Conservation (phyloP, 495 filamentous ascomycete species). For the Hyaloscypha variabilis region DNA sequence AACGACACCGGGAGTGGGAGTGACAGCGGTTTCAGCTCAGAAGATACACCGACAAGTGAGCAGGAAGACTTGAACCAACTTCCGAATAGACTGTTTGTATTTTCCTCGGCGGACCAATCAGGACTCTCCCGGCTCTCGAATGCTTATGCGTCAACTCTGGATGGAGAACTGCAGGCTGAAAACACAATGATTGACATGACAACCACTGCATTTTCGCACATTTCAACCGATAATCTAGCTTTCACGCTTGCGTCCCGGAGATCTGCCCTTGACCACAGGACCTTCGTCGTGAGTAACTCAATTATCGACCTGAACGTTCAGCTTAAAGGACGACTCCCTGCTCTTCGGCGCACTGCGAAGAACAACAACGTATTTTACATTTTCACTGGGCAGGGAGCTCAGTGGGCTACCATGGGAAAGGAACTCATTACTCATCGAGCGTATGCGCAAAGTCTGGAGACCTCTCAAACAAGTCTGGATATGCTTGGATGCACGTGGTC, state of each 20-base stretch:
- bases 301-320: background rate
- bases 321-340: conserved; percentile 4
- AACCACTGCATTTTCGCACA: too few relatives aligned
- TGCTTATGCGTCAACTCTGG: conserved; percentile 14
- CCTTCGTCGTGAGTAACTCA: background rate
- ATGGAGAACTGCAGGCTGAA: conserved; percentile 21
- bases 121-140: background rate
- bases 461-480: background rate
- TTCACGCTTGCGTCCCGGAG: conserved; percentile 15
- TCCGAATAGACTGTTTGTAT: conserved; percentile 17
- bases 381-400: conserved; percentile 35
- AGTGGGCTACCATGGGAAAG: conserved; percentile 61
- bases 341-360: conserved; percentile 1
- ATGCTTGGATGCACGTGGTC: background rate
- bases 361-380: conserved; percentile 21
- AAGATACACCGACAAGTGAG: conserved; percentile 28
- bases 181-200: background rate
- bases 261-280: background rate
- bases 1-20: too few relatives aligned
- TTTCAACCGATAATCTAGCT: conserved; percentile 9
- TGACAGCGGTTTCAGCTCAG: too few relatives aligned
- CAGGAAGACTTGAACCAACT: conserved; percentile 42
- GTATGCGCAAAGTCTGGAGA: background rate
- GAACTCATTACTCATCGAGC: conserved; percentile 48
- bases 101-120: conserved; percentile 14